Evolutionary conservation across 2,329 filamentous ascomycete genomes (phyloP).

Genomic region (Sclerotinia nivalis): DNA sequence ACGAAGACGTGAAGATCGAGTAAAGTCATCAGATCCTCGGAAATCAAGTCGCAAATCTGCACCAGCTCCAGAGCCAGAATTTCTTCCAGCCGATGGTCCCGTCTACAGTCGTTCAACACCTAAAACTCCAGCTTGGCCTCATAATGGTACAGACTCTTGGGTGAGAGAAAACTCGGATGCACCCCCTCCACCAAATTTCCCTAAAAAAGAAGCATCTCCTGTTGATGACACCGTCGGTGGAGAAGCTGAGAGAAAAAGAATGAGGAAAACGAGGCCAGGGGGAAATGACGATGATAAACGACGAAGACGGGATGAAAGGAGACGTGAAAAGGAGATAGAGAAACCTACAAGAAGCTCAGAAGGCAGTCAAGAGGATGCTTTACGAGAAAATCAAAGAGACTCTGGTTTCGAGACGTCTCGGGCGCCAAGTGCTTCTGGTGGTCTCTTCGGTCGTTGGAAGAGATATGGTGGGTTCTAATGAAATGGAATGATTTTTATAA

Average conservation of each 20-base stretch:
- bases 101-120: conserved; percentile 37
- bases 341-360: conserved; percentile 36
- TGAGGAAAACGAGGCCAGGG: conserved; percentile 35
- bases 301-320: conserved; percentile 37
- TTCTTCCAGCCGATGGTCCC: conserved; percentile 35
- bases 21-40: conserved; percentile 43
- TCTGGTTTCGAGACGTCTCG: conserved; percentile 50
- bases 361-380: conserved; percentile 39
- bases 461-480: conserved; percentile 36
- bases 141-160: conserved; percentile 65
- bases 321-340: conserved; percentile 33
- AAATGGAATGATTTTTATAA: conserved; percentile 14
- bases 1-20: conserved; percentile 55
- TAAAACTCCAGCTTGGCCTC: conserved; percentile 54
- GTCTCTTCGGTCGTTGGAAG: conserved; percentile 47
- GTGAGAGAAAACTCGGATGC: conserved; percentile 65
- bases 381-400: conserved; percentile 35
- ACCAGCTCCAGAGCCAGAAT: conserved; percentile 43
- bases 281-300: conserved; percentile 37
- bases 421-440: conserved; percentile 68
- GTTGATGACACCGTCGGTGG: conserved; percentile 34
- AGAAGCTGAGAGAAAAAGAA: conserved; percentile 34
- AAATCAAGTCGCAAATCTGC: conserved; percentile 46
- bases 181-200: conserved; percentile 53
- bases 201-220: conserved; percentile 32